Base-by-base conservation (phyloP, 2,329 filamentous ascomycete species). In the Drechslerella coelobrocha region DNA sequence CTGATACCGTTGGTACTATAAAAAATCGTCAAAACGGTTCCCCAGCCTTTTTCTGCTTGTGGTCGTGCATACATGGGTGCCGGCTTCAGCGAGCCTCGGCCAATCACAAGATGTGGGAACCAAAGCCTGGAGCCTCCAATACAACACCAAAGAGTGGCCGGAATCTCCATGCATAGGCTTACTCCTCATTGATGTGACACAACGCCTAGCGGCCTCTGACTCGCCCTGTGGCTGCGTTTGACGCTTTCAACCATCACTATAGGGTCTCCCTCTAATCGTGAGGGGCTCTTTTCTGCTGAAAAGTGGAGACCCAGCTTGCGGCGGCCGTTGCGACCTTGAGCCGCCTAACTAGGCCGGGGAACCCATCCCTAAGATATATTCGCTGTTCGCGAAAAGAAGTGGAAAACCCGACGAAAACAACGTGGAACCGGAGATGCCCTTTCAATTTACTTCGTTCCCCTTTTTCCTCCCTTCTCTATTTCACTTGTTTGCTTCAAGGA, bases 301-400 rank as follows among this genome's bases (percentile, higher is more conserved):
- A 29, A 37, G 66, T 71, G 66, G 66, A 59, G 37, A 26, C 61
- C 47, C 51, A 62, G 59, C 47, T 61, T 43, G 53, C 59, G 48
- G 59, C 54, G 43, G 48, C 53, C 54, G 66, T 71, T 71, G 53
- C 47, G 37, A 45, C 21, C 41, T 14, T 23, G 19, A 45, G 19
- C 53, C 65, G 47, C 47, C 59, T n/a, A 53, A 27, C 59, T 37
- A 55, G 59, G 66, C 41, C 41, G 41, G 41, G 41, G 41, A 45
- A 41, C 29, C 59, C 59, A 21, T 55, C 39, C 55, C 45, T 50
- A 54, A 24, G 52, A 59, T 54, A 39, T 39, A 51, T 63, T 71
- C 66, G 66, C 66, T 54, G 27, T 59, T 60, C 41, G 66, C 66
- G 66, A 71, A 69, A 68, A 31, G 2, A n/a, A 17, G n/a, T 14